These are phyloP conservation scores for Phytophthora hibernalis DNA, from an alignment of 352 stramenopile species.

Conservation along the genomic window DNA sequence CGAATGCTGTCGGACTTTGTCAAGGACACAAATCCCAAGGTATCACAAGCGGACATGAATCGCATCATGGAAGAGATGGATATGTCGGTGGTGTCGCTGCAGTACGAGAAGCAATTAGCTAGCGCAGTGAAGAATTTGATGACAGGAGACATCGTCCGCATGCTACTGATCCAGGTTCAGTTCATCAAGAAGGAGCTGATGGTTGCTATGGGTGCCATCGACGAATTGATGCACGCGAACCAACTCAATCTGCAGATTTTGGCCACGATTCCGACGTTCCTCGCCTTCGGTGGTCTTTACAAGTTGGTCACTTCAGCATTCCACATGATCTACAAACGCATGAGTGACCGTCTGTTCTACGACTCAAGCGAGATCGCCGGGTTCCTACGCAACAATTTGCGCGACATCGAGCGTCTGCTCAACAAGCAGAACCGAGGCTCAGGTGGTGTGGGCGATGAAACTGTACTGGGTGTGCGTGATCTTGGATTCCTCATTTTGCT, in stretches of 20 bases:
- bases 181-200: slow-evolving; percentile 93
- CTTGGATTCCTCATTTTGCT: slow-evolving; percentile 78
- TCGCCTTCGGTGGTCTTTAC: slow-evolving; percentile 81
- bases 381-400: slow-evolving; percentile 81
- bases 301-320: slow-evolving; percentile 61
- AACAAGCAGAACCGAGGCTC: slow-evolving; percentile 79
- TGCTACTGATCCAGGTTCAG: slow-evolving; percentile 89
- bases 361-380: slow-evolving; percentile 76
- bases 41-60: slow-evolving; percentile 48
- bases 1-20: slow-evolving; percentile 87
- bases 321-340: slow-evolving; percentile 77
- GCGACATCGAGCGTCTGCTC: slow-evolving; percentile 84
- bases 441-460: slow-evolving; percentile 27
- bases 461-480: slow-evolving; percentile 67
- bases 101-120: slow-evolving; percentile 73
- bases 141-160: slow-evolving; percentile 86
- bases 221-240: slow-evolving; percentile 89
- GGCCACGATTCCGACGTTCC: slow-evolving; percentile 85
- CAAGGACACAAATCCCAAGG: slow-evolving; percentile 70
- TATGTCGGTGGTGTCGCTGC: slow-evolving; percentile 78
- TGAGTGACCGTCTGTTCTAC: slow-evolving; percentile 82
- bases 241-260: slow-evolving; percentile 89
- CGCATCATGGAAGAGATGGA: slow-evolving; percentile 71
- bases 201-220: slow-evolving; percentile 88
- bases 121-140: slow-evolving; percentile 81